Base-by-base conservation (phyloP, 2,329 filamentous ascomycete species). In the Colletotrichum chlorophyti region DNA sequence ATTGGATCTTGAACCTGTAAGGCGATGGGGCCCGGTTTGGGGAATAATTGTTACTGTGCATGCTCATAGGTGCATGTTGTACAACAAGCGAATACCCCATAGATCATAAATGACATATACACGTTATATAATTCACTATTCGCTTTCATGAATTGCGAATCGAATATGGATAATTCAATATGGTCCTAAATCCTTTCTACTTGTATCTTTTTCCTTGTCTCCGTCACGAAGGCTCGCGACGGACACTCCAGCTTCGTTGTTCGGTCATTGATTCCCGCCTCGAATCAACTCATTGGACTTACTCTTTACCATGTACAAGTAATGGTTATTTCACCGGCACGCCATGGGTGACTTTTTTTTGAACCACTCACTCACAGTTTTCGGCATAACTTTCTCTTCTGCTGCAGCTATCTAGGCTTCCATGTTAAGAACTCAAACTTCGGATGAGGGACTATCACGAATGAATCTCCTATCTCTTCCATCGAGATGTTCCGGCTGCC, bases 1-100 rank as follows among this genome's bases (percentile, higher is more conserved):
- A 53, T 4, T 71, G 67, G 67, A 65, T 69, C 32, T 31, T 45
- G 31, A 43, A 42, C 6, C 10, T 53, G 54, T 61, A 37, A 40
- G 29, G 6, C 14, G 27, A 15, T 31, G 15, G 31, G n/a, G n/a
- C n/a, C n/a, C 27, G n/a, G 31, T 34, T 40, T 24, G 37, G 17
- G n/a, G 21, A 21, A 27, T 24, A 19, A 21, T 23, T 23, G 35
- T 41, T 48, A 24, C 17, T 48, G 50, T 38, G 49, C 40, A 15
- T n/a, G n/a, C 29, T 19, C 26, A 14, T 31, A 41, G 47, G 21
- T 47, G 42, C 35, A n/a, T 29, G 31, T 40, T 19, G 17, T 31
- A 31, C 17, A 19, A 38, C n/a, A 37, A 54, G 55, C 29, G 42
- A 29, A 58, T 54, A 53, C 24, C 50, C 48, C 50, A 42, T 58